Conservation (phyloP, 163 green algal genomes). For the Chlamydomonas reinhardtii region DNA sequence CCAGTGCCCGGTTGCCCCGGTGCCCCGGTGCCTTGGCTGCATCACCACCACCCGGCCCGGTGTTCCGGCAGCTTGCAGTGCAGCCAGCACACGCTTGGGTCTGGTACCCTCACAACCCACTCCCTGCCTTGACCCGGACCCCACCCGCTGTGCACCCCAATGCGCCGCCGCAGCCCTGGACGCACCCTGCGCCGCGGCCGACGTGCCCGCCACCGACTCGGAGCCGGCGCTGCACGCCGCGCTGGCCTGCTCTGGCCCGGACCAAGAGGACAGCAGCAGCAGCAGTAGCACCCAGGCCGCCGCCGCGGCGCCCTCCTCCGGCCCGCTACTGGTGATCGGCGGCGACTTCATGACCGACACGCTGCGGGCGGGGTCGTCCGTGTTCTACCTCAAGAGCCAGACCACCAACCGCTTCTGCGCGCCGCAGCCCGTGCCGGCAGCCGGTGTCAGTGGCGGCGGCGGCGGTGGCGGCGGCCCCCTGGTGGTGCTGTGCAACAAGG, state of each 20-base stretch:
- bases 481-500: slow-evolving; percentile 3
- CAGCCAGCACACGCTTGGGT: too few species aligned
- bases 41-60: too few species aligned
- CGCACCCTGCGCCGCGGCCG: neutral
- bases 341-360: neutral
- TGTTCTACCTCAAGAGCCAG: slow-evolving; percentile 13
- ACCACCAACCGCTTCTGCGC: slow-evolving; percentile 6
- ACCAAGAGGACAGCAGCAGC: too few species aligned
- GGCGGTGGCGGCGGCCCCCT: neutral
- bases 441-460: neutral
- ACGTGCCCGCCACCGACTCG: neutral
- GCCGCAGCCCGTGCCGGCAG: neutral
- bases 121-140: too few species aligned
- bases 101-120: too few species aligned
- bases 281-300: too few species aligned
- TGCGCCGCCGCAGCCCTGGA: neutral
- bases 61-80: too few species aligned
- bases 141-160: too few species aligned
- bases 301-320: too few species aligned
- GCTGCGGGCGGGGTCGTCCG: neutral
- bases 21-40: too few species aligned
- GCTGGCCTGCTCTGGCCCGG: neutral
- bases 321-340: neutral
- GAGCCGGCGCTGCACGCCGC: neutral
- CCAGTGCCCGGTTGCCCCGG: too few species aligned